Conservation (phyloP, 768 basidiomycete genomes). For the Trametes cinnabarina region DNA sequence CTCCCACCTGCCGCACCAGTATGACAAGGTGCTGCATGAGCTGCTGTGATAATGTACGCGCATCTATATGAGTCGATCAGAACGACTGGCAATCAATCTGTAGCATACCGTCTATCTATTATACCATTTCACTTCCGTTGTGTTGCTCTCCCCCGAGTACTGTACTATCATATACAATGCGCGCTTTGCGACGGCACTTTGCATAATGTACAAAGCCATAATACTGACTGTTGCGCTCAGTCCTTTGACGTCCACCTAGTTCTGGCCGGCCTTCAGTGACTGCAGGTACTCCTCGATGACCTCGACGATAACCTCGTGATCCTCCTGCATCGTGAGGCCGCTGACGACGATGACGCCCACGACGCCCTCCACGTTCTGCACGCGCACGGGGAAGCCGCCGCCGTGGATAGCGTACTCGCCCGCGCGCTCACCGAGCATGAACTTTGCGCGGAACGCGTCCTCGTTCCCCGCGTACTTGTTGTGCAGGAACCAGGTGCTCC, state of each 20-base stretch:
- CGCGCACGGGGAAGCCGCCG: slow-evolving; percentile 23
- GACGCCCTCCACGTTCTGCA: slow-evolving; percentile 20
- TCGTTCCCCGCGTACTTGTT: slow-evolving; percentile 21
- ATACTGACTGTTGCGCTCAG: no score
- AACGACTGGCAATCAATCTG: neutral
- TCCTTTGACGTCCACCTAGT: neutral
- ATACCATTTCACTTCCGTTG: neutral
- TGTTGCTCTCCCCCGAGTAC: neutral
- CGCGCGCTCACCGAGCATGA: slow-evolving; percentile 20
- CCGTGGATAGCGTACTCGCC: slow-evolving; percentile 25
- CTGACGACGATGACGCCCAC: slow-evolving; percentile 24
- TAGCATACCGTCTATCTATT: slow-evolving; percentile 15
- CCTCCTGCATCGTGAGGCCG: slow-evolving; percentile 25
- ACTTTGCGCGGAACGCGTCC: slow-evolving; percentile 20
- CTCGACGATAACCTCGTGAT: slow-evolving; percentile 24
- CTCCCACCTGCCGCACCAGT: slow-evolving; percentile 78
- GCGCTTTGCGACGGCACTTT: no score
- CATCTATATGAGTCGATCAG: neutral
- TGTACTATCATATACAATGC: neutral
- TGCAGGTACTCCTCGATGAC: slow-evolving; percentile 21
- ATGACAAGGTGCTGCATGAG: slow-evolving; percentile 73
- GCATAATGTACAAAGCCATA: no score
- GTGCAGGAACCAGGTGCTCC: slow-evolving; percentile 21
- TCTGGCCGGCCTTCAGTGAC: neutral
- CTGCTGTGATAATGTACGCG: slow-evolving; percentile 29